These are phyloP conservation scores for Fusarium xylarioides DNA, from an alignment of 2,329 filamentous ascomycete genomes.

Conservation along the genomic window DNA sequence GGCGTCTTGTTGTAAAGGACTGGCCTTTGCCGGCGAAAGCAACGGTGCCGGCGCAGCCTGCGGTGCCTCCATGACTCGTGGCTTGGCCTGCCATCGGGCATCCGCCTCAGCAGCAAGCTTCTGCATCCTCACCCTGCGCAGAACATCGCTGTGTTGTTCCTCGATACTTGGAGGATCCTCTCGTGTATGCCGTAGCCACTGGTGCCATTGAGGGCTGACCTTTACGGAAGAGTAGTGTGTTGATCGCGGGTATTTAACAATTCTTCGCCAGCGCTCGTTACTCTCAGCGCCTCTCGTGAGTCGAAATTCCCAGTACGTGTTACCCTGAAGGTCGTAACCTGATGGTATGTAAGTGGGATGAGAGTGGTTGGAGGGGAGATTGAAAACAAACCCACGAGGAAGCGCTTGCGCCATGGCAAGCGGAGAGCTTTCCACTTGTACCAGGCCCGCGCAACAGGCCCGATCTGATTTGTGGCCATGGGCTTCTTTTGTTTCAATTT, in stretches of 20 bases:
- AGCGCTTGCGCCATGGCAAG: conserved; percentile 70
- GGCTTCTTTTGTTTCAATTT: conserved; percentile 7
- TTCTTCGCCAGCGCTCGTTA: conserved; percentile 65
- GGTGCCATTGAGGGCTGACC: conserved; percentile 72
- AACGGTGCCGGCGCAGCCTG: conserved; percentile 30
- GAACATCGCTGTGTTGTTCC: conserved; percentile 65
- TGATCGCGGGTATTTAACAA: conserved; percentile 66
- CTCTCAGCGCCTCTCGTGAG: conserved; percentile 53
- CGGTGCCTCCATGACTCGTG: conserved; percentile 55
- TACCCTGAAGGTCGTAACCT: conserved; percentile 72
- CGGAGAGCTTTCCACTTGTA: conserved; percentile 69
- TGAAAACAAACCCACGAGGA: conserved; percentile 64
- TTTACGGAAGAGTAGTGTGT: conserved; percentile 64
- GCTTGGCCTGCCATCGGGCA: conserved; percentile 70
- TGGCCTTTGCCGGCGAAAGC: conserved; percentile 16
- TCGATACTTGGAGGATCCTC: conserved; percentile 61
- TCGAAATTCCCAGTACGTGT: conserved; percentile 76
- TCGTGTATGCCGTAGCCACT: conserved; percentile 72
- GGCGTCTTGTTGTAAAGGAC: conserved; percentile 1
- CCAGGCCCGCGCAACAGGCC: conserved; percentile 57
- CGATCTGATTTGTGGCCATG: conserved; percentile 52
- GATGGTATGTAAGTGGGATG: conserved; percentile 32
- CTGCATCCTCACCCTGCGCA: conserved; percentile 62
- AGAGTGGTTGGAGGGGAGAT: neutral
- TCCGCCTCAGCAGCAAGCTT: conserved; percentile 69